A percentile compares a stretch with the other conserved stretches of the same genome.
phyloP scores from a whole-genome alignment of 2,329 filamentous ascomycete species.

The Penicillium decumbens region DNA sequence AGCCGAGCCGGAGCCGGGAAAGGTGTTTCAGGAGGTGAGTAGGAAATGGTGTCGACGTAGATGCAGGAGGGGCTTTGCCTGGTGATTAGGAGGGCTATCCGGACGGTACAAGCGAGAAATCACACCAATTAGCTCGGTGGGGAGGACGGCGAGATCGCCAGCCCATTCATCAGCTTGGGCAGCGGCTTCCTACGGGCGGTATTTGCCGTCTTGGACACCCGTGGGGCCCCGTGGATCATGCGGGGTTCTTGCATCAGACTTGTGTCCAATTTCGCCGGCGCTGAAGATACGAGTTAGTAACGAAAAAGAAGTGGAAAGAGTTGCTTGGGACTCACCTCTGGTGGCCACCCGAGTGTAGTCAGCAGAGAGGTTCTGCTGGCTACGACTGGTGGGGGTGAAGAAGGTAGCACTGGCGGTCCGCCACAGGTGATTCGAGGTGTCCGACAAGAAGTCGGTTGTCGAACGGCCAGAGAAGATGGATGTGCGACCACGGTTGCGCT shows the following conservation, averaged over 20 bases:
- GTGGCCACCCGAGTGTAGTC: slow-evolving; percentile 52
- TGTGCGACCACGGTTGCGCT: slow-evolving; percentile 57
- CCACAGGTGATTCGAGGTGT: slow-evolving; percentile 61
- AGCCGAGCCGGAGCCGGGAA: not conserved
- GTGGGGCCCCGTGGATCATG: slow-evolving; percentile 80
- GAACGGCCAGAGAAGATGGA: slow-evolving; percentile 51
- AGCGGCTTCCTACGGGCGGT: slow-evolving; percentile 42
- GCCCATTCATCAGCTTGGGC: slow-evolving; percentile 42
- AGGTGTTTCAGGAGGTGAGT: slow-evolving; percentile 2
- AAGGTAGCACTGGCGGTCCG: slow-evolving; percentile 57
- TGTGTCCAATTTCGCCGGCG: slow-evolving; percentile 78
- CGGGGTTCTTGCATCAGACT: slow-evolving; percentile 87
- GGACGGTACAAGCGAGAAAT: slow-evolving; percentile 10
- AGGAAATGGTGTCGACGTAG: not conserved
- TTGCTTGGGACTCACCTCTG: slow-evolving; percentile 40
- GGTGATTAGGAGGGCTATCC: slow-evolving; percentile 3
- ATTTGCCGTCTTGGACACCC: slow-evolving; percentile 47
- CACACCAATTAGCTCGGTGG: slow-evolving; percentile 28
- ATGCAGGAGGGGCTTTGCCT: slow-evolving; percentile 3
- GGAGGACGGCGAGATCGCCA: slow-evolving; percentile 36
- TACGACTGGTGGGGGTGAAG: slow-evolving; percentile 50
- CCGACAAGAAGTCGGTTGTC: slow-evolving; percentile 55
- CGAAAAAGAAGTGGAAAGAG: slow-evolving; percentile 1
- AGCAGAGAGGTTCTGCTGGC: slow-evolving; percentile 39
- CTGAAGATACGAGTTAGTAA: slow-evolving; percentile 46